Conservation (phyloP, 2,329 filamentous ascomycete species). For the Celoporthe dispersa region DNA sequence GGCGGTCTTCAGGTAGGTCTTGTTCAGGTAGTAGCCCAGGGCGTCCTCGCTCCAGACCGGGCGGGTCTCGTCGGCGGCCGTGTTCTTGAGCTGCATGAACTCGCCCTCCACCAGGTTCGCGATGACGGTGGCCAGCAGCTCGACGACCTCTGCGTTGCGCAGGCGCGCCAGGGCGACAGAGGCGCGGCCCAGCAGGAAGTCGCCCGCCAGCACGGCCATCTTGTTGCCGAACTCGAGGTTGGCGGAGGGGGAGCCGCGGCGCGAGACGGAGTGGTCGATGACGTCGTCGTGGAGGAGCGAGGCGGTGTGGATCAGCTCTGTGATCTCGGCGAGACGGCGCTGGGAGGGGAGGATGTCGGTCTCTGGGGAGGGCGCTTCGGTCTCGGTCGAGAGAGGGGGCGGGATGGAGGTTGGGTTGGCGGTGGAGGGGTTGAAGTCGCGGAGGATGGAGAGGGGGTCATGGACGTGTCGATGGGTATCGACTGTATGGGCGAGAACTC, state of each 20-base stretch:
- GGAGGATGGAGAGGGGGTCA: slow-evolving; percentile 64
- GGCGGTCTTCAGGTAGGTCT: slow-evolving; percentile 97
- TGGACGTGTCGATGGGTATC: slow-evolving; percentile 53
- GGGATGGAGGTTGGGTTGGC: slow-evolving; percentile 60
- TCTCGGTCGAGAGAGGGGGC: slow-evolving; percentile 36
- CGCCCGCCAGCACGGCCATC: slow-evolving; percentile 97
- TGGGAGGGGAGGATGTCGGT: slow-evolving; percentile 89
- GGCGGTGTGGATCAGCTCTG: slow-evolving; percentile 95
- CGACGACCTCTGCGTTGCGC: slow-evolving; percentile 90
- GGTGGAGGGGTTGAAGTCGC: slow-evolving; percentile 79
- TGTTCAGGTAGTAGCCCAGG: slow-evolving; percentile 91
- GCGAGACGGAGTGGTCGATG: slow-evolving; percentile 87
- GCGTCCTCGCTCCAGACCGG: slow-evolving; percentile 88
- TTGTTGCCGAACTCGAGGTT: slow-evolving; percentile 98
- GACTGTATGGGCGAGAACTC: slow-evolving; percentile 40
- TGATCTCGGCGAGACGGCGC: slow-evolving; percentile 90
- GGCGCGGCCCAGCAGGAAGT: slow-evolving; percentile 90
- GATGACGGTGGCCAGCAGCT: slow-evolving; percentile 93
- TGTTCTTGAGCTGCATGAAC: slow-evolving; percentile 99
- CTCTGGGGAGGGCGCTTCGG: slow-evolving; percentile 47
- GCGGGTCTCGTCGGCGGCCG: slow-evolving; percentile 81
- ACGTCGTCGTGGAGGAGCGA: slow-evolving; percentile 98
- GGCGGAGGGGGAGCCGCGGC: slow-evolving; percentile 83
- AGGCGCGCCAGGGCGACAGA: slow-evolving; percentile 91
- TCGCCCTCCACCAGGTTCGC: slow-evolving; percentile 97